Base-by-base conservation (phyloP, 2,329 filamentous ascomycete genomes). In the Phaeosphaeriaceae sp. region DNA sequence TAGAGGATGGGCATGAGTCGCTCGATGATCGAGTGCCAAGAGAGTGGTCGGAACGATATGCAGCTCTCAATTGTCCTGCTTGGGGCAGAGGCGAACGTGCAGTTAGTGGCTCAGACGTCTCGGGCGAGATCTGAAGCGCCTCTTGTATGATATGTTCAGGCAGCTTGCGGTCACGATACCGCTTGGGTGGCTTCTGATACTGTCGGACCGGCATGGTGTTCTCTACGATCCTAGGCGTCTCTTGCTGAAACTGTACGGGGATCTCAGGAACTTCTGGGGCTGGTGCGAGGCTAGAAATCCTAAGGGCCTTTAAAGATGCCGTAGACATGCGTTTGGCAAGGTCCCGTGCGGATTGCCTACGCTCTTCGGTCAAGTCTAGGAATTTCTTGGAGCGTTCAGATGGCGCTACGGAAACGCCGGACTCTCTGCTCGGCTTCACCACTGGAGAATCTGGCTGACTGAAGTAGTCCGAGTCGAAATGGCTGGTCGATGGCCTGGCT, bases 381-480 rank as follows among this genome's bases (percentile, higher is more conserved):
- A 77, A 73, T 17, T 70, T 70, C 60, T 59, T 71, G 11, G 74
- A 74, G n/a, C 68, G 70, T 47, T 71, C 69, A 4, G 71, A 72
- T 10, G 68, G 66, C 2, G 59, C 52, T 1, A 65, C 42, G 10
- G 61, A 64, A 17, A 24, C 52, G n/a, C 68, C 44, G 0, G 67
- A 69, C 19, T 69, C 66, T 17, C 56, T 69, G 52, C 67, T 70
- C 2, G 52, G 32, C 47, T 68, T 65, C 17, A 61, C 60, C 26
- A 66, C 69, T 40, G 74, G 75, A 23, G 74, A 77, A 8, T 59
- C 67, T 44, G 74, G 71, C 55, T 77, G 75, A 49, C 74, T 77
- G 59, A 75, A 78, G 54, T 78, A 78, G 48, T 78, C 75, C 19
- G 75, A 78, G 50, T 76, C 72, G 42, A 73, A 71, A 48, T 76